phyloP scores from a whole-genome alignment of 2,329 filamentous ascomycete species.

The Ceratocystiopsis minuta region DNA sequence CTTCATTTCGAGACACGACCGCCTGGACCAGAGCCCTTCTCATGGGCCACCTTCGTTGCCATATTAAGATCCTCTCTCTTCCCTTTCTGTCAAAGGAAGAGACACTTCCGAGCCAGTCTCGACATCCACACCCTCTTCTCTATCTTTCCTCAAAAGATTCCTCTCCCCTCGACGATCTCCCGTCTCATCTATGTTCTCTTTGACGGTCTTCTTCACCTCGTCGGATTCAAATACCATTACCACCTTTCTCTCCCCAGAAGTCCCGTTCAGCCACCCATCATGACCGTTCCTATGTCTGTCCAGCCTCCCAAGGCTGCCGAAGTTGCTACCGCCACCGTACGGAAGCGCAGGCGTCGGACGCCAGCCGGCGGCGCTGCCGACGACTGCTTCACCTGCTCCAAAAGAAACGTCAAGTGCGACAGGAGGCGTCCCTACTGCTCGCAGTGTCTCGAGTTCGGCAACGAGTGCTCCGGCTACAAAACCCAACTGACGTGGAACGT shows the following conservation, averaged over 20 bases:
- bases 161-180: constrained; percentile 1
- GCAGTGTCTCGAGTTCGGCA: constrained; percentile 78
- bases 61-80: constrained; percentile 23
- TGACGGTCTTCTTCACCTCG: not conserved
- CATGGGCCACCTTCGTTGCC: constrained; percentile 17
- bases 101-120: constrained; percentile 13
- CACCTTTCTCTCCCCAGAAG: not conserved
- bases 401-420: constrained; percentile 72
- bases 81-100: constrained; percentile 12
- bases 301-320: constrained; percentile 25
- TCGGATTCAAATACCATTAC: not conserved
- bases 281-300: constrained; percentile 31
- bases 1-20: too few species aligned
- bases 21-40: too few species aligned
- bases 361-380: constrained; percentile 77
- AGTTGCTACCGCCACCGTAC: constrained; percentile 18
- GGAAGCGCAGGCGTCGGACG: constrained; percentile 71
- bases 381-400: constrained; percentile 88
- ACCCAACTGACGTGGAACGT: constrained; percentile 94
- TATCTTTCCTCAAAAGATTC: not conserved
- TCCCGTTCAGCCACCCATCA: constrained; percentile 10
- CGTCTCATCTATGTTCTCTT: constrained; percentile 9
- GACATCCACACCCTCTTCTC: not conserved
- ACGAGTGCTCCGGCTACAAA: constrained; percentile 91
- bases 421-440: constrained; percentile 86